Evolutionary conservation across 1,139 yeast genomes (phyloP).

Genomic region (Hansenula sp.): DNA sequence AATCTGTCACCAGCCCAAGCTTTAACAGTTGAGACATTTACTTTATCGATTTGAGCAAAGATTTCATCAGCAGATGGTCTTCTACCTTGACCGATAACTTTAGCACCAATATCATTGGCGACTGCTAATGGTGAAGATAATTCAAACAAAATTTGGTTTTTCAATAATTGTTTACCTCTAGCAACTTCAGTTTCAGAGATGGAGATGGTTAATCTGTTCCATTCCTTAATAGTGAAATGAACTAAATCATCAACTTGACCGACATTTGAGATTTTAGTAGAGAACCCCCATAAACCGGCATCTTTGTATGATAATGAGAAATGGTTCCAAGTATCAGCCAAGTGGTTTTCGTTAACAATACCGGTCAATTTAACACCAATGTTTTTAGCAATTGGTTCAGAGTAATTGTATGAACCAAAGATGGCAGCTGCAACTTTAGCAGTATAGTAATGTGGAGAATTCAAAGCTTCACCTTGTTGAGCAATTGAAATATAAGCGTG

Average conservation of each 20-base stretch:
- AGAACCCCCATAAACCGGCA: constrained; percentile 81
- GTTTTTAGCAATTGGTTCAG: constrained; percentile 53
- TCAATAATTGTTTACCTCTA: constrained; percentile 70
- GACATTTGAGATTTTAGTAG: constrained; percentile 59
- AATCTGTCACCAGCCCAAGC: constrained; percentile 71
- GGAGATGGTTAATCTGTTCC: constrained; percentile 79
- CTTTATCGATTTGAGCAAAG: constrained; percentile 58
- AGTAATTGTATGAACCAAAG: constrained; percentile 56
- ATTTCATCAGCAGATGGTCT: constrained; percentile 58
- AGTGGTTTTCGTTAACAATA: constrained; percentile 65
- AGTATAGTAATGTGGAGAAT: constrained; percentile 61
- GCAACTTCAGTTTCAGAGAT: constrained; percentile 74
- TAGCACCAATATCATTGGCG: constrained; percentile 56
- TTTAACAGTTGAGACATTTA: constrained; percentile 56
- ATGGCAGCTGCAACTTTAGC: constrained; percentile 73
- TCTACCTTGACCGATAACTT: constrained; percentile 59
- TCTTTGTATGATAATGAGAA: constrained; percentile 71
- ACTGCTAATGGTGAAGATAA: constrained; percentile 45
- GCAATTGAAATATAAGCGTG: constrained; percentile 75
- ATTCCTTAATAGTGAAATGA: constrained; percentile 77
- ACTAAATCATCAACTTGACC: constrained; percentile 64
- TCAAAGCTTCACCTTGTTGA: constrained; percentile 63
- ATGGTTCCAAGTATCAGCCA: constrained; percentile 68
- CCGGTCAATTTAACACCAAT: constrained; percentile 86
- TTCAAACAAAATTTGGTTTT: constrained; percentile 51